These are phyloP conservation scores for Musa acuminata DNA, from an alignment of 176 grass and related monocot genomes.

Conservation along the genomic window DNA sequence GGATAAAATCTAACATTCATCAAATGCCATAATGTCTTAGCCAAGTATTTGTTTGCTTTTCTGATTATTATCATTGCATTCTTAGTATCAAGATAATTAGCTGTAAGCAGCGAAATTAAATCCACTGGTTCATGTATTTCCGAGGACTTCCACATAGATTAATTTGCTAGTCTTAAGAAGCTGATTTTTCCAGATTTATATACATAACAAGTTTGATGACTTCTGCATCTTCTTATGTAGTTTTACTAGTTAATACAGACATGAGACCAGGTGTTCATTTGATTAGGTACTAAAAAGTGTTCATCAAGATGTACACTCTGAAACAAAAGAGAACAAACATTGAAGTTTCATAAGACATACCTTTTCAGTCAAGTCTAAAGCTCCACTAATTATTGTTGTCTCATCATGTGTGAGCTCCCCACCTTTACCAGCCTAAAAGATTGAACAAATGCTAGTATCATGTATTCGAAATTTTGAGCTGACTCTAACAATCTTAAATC, in stretches of 20 bases:
- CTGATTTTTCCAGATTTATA: too few species aligned
- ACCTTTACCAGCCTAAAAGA: constrained; percentile 83
- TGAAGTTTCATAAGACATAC: constrained; percentile 19
- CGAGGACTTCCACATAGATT: too few species aligned
- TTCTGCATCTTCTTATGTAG: not conserved
- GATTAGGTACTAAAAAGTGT: not conserved
- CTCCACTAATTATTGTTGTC: constrained; percentile 99
- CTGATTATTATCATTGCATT: too few species aligned
- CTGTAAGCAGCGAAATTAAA: too few species aligned
- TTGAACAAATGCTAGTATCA: not conserved
- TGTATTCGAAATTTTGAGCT: not conserved
- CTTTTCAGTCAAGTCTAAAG: constrained; percentile 97
- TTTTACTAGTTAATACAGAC: not conserved
- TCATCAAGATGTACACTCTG: not conserved
- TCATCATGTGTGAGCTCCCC: constrained; percentile 99
- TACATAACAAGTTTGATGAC: not conserved
- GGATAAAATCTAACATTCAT: too few species aligned
- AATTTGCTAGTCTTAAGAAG: too few species aligned
- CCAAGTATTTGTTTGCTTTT: too few species aligned
- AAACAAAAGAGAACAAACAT: not conserved
- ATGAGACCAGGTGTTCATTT: not conserved
- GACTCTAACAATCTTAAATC: not conserved
- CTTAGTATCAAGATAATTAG: too few species aligned
- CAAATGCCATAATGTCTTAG: too few species aligned
- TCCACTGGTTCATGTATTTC: too few species aligned